Percentiles rank a stretch among this genome's conserved stretches.
These are phyloP conservation scores for Xerocomellus intermedius DNA, from an alignment of 768 basidiomycete genomes.

Conservation along the genomic window DNA sequence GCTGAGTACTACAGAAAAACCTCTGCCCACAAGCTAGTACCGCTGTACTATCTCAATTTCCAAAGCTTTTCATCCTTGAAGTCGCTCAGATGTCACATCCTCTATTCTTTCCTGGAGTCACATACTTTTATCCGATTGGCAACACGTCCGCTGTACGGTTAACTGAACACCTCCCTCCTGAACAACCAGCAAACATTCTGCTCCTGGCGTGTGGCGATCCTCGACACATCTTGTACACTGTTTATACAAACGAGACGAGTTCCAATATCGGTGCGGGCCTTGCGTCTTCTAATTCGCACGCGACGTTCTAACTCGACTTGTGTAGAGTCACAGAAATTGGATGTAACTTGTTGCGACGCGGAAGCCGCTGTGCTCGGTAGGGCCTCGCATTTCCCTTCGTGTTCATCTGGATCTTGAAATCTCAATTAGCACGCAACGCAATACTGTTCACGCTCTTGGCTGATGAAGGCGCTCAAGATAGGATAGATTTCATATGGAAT, in stretches of 20 bases:
- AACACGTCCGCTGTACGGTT: slow-evolving; percentile 56
- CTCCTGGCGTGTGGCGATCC: slow-evolving; percentile 60
- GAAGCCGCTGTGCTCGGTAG: slow-evolving; percentile 31
- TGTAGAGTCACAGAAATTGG: slow-evolving; percentile 26
- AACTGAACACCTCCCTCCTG: slow-evolving; percentile 46
- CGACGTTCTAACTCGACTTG: neutral
- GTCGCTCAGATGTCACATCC: slow-evolving; percentile 23
- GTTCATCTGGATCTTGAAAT: neutral
- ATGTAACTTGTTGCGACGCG: slow-evolving; percentile 31
- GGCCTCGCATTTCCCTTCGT: neutral
- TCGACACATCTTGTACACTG: slow-evolving; percentile 51
- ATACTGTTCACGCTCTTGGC: slow-evolving; percentile 29
- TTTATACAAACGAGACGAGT: slow-evolving; percentile 24
- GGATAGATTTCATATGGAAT: slow-evolving; percentile 27
- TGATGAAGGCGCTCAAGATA: slow-evolving; percentile 19
- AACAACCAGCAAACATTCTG: slow-evolving; percentile 47
- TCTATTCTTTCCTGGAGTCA: slow-evolving; percentile 28
- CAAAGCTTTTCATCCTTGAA: neutral
- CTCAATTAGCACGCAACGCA: slow-evolving; percentile 28
- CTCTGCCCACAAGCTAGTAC: neutral
- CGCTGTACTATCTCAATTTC: neutral
- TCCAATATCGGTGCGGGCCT: slow-evolving; percentile 7
- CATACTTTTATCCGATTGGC: slow-evolving; percentile 58
- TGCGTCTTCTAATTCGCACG: neutral
- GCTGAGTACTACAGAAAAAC: neutral